These are phyloP conservation scores for Diutina rugosa DNA, from an alignment of 1,139 yeast genomes.

Conservation along the genomic window DNA sequence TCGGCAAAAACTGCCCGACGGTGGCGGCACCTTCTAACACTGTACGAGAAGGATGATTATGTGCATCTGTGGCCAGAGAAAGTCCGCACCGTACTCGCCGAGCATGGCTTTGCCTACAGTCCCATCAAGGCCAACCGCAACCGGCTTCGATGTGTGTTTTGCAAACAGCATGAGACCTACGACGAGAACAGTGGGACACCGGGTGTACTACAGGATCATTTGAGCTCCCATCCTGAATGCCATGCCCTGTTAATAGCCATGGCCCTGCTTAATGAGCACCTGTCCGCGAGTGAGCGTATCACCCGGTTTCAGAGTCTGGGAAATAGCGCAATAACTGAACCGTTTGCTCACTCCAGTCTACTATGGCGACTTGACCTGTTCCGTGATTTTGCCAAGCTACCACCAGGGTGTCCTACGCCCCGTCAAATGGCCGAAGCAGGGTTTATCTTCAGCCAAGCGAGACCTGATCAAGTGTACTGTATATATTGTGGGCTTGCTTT, in stretches of 20 bases:
- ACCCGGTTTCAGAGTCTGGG: not conserved
- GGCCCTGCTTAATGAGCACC: not conserved
- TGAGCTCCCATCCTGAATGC: not conserved
- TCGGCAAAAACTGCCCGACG: not conserved
- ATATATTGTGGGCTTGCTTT: conserved; percentile 57
- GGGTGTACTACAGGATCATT: not conserved
- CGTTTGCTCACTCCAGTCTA: not conserved
- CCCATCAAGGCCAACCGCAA: not conserved
- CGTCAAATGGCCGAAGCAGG: conserved; percentile 36
- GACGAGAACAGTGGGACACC: not conserved
- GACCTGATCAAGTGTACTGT: conserved; percentile 54
- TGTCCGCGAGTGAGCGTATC: not conserved
- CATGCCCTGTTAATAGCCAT: not conserved
- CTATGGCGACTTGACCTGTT: not conserved
- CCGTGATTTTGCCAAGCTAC: not conserved
- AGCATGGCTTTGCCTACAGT: not conserved
- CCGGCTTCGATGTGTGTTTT: not conserved
- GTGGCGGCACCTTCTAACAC: not conserved
- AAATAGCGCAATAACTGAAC: not conserved
- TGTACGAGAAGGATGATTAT: not conserved
- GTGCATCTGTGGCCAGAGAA: not conserved
- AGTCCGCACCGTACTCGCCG: not conserved
- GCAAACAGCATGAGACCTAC: not conserved
- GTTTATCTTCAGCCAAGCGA: conserved; percentile 34
- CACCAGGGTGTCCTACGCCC: conserved; percentile 11